A percentile compares a stretch with the other conserved stretches of the same genome.
Conservation (phyloP, 2,329 filamentous ascomycete species). For the Fusarium continuum region DNA sequence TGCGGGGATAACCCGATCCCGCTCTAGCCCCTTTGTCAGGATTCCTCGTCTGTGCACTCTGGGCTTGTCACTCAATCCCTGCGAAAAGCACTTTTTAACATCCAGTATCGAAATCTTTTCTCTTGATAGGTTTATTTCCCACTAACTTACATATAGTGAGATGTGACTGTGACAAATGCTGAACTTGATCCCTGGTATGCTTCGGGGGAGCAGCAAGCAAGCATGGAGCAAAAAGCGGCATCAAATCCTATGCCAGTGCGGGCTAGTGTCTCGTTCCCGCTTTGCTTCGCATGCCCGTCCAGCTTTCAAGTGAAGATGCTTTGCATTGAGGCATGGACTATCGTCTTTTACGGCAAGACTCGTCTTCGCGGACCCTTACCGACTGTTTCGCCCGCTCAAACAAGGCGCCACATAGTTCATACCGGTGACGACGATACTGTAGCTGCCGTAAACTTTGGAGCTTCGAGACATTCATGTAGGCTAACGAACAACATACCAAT, state of each 20-base stretch:
- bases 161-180: slow-evolving; percentile 24
- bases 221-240: slow-evolving; percentile 29
- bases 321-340: slow-evolving; percentile 39
- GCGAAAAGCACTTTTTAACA: slow-evolving; percentile 11
- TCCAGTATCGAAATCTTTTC: slow-evolving; percentile 15
- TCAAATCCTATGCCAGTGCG: slow-evolving; percentile 27
- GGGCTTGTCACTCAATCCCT: slow-evolving; percentile 13
- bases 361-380: slow-evolving; percentile 39
- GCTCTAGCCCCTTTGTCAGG: slow-evolving; percentile 18
- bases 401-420: slow-evolving; percentile 25
- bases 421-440: slow-evolving; percentile 21
- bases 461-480: slow-evolving; percentile 21
- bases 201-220: slow-evolving; percentile 26
- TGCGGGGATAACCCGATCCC: slow-evolving; percentile 38
- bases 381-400: slow-evolving; percentile 37
- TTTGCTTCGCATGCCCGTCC: slow-evolving; percentile 38
- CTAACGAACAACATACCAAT: slow-evolving; percentile 19
- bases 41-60: slow-evolving; percentile 17
- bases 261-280: slow-evolving; percentile 44
- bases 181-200: slow-evolving; percentile 19
- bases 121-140: slow-evolving; percentile 4
- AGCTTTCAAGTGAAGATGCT: slow-evolving; percentile 35
- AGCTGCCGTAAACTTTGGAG: slow-evolving; percentile 17
- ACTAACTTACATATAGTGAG: background rate
- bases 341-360: slow-evolving; percentile 17